Base-by-base conservation (phyloP, 805 yeast species). In the Priceomyces carsonii region DNA sequence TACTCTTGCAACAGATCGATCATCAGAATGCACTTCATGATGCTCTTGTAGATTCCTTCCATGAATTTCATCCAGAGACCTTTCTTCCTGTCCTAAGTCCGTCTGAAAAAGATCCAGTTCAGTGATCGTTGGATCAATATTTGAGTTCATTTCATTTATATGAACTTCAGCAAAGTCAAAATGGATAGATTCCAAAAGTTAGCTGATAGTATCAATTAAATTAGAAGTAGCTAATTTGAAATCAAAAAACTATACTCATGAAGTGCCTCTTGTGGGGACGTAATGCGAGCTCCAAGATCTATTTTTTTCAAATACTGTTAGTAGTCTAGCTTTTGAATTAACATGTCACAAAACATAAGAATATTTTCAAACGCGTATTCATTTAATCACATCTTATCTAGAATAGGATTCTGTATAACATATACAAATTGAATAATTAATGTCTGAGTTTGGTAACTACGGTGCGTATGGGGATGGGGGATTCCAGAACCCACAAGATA, bases 401-500 rank as follows among this genome's bases (percentile, higher is more conserved):
- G 13, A 24, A 10, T 7, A 24, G n/a, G 26, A 14, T 12, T 19
- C 29, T 26, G 18, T 19, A 13, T 14, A 26, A 9, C 8, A 9
- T 15, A 8, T 13, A 26, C 29, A 24, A 24, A 24, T 15, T 19
- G 29, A 17, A 19, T 26, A 13, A 26, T 26, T 26, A 26, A 39
- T 39, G 43, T 27, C 39, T 20, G 43, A 35, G 8, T 39, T 30
- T 19, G 43, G 43, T 16, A 33, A 40, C 32, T 40, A 33, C 20
- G 42, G 39, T 16, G 36, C 39, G 22, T 48, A 44, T 29, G 51
- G 48, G 23, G 54, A 48, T 32, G 61, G 61, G 15, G 61, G 59
- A 3, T 56, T 53, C 41, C 39, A 33, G 30, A 29, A 30, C 20
- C 33, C 24, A 8, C 43, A 33, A 29, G 53, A 45, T 22, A 28